Evolutionary conservation across 225 moss, liverwort and hornwort species (phyloP), one percentile per base, ranked within the genome.

Genomic region (Ulota crispa): DNA sequence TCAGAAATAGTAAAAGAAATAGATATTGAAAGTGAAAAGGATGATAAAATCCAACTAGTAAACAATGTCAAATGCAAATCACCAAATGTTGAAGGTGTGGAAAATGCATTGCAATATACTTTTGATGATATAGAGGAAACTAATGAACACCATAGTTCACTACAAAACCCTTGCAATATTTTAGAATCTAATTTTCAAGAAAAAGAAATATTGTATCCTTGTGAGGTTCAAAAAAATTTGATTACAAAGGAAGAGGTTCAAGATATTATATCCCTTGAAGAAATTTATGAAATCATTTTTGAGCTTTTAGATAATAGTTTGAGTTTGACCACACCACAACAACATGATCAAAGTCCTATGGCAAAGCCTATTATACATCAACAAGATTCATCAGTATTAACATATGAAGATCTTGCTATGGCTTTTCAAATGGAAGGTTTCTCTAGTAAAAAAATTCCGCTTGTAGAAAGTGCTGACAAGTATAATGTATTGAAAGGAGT

Each of bases 221-320:
- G 59, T 23, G 74, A 64, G 14, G 37, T 41, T 32, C 81, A 81
- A 24, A 75, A 78, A 0, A 0, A 0, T 1, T 20, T 59, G 2
- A 34, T 34, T 55, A 69, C 28, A 14, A 43, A 83, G 54, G 4
- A 4, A 39, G 59, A 54, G 9, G 62, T 63, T 9, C 75, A 86
- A 78, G 66, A 43, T 78, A 32, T 78, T 73, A 43, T 47, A 10
- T 66, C 57, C 2, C 2, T 4, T 34, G 30, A 81, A n/a, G 79
- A 84, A 10, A 77, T 66, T 36, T 26, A 28, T 27, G 23, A 1
- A 43, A 14, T 81, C 0, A 36, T 86, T 23, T 41, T 76, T 53
- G 72, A 89, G 57, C 62, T 68, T 45, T 70, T 86, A 0, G 45
- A 78, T 23, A 70, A 78, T 23, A 70, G 0, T 36, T 42, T 83